Evolutionary conservation across 345 rosid genomes (phyloP).

Genomic region (Firmiana major): DNA sequence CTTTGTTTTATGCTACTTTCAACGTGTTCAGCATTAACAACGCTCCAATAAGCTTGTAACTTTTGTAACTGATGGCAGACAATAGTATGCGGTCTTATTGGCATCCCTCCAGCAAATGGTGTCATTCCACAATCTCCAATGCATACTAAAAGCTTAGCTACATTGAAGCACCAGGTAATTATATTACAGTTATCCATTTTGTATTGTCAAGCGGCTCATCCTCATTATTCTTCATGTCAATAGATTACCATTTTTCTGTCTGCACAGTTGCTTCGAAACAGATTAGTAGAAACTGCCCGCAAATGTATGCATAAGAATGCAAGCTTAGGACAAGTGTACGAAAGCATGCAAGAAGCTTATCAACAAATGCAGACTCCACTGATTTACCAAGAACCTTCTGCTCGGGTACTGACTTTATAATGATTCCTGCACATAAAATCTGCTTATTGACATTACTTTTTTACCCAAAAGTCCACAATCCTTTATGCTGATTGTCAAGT

Average conservation of each 20-base stretch:
- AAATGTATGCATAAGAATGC: conserved; percentile 51
- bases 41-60: conserved; percentile 12
- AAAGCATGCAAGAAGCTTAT: conserved; percentile 76
- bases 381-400: conserved; percentile 49
- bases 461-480: not conserved
- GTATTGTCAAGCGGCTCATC: not conserved
- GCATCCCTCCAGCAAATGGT: conserved; percentile 80
- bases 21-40: not conserved
- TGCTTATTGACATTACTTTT: not conserved
- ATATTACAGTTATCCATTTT: not conserved
- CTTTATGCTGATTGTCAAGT: not conserved
- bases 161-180: conserved; percentile 70
- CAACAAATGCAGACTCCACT: conserved; percentile 70
- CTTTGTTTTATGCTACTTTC: not conserved
- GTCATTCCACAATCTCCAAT: conserved; percentile 87
- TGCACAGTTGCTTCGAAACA: conserved; percentile 61
- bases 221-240: not conserved
- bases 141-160: conserved; percentile 84
- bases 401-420: conserved; percentile 37
- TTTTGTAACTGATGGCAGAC: conserved; percentile 36
- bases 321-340: conserved; percentile 62
- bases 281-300: conserved; percentile 59
- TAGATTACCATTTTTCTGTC: not conserved
- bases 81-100: conserved; percentile 68
- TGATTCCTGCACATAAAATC: not conserved